phyloP scores from a whole-genome alignment of 2,329 filamentous ascomycete genomes.

The Stemphylium beticola region DNA sequence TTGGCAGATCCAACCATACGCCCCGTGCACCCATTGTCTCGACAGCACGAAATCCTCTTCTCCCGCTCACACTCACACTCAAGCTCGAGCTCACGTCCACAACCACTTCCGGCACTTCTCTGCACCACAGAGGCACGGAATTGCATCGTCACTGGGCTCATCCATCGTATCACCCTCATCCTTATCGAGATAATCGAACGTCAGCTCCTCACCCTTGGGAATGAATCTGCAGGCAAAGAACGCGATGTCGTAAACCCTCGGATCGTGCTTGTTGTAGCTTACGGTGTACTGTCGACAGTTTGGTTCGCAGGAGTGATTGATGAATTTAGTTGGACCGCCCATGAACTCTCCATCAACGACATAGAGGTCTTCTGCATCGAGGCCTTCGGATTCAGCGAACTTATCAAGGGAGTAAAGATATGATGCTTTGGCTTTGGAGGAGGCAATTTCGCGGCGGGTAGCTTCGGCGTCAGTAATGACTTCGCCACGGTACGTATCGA shows the following conservation, averaged over 20 bases:
- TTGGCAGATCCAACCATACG: no score
- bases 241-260: conserved; percentile 75
- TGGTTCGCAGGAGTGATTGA: conserved; percentile 82
- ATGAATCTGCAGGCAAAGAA: conserved; percentile 76
- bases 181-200: conserved; percentile 79
- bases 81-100: conserved; percentile 56
- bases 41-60: neutral
- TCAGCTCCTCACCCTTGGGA: conserved; percentile 70
- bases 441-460: conserved; percentile 64
- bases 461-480: conserved; percentile 64
- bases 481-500: conserved; percentile 77
- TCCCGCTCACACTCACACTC: neutral
- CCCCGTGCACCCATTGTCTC: no score
- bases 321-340: conserved; percentile 79
- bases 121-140: conserved; percentile 64
- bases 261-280: conserved; percentile 77
- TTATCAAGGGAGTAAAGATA: conserved; percentile 86
- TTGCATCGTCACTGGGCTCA: conserved; percentile 54
- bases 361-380: conserved; percentile 52
- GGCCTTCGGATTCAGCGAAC: conserved; percentile 67
- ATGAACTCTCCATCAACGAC: conserved; percentile 72
- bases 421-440: conserved; percentile 69
- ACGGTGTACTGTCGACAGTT: conserved; percentile 81
- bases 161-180: conserved; percentile 61
- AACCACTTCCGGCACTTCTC: conserved; percentile 71